Conservation (phyloP, 345 rosid genomes). For the Salix udensis region DNA sequence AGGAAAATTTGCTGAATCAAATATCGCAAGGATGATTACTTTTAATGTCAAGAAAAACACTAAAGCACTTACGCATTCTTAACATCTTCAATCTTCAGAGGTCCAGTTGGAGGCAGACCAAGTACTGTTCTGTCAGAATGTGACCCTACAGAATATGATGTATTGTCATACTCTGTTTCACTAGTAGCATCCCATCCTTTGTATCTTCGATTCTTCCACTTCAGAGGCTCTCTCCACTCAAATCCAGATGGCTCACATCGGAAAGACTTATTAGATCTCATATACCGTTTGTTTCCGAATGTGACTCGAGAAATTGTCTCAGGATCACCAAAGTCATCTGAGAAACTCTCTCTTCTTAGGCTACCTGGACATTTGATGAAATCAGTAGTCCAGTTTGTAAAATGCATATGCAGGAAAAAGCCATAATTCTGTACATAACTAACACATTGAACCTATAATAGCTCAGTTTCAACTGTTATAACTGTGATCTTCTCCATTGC, state of each 20-base stretch:
- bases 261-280: constrained; percentile 39
- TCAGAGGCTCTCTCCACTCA: constrained; percentile 57
- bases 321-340: constrained; percentile 41
- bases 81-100: constrained; percentile 65
- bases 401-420: neutral
- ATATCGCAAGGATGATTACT: neutral
- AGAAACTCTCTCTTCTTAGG: constrained; percentile 36
- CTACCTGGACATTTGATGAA: constrained; percentile 37
- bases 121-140: constrained; percentile 55
- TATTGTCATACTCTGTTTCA: constrained; percentile 43
- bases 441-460: neutral
- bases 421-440: neutral
- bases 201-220: constrained; percentile 34
- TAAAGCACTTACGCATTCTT: constrained; percentile 60
- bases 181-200: constrained; percentile 39
- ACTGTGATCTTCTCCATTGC: neutral
- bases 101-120: constrained; percentile 65
- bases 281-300: constrained; percentile 50
- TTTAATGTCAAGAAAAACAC: neutral
- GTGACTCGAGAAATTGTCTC: constrained; percentile 39
- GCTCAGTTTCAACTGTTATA: neutral
- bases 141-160: constrained; percentile 43
- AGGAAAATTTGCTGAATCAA: neutral
- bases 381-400: neutral
- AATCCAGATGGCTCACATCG: constrained; percentile 38